Percentiles rank a stretch among this genome's conserved stretches.
Conservation (phyloP, 1,284 basidiomycete genomes). For the Cryptococcus jaspeensis region DNA sequence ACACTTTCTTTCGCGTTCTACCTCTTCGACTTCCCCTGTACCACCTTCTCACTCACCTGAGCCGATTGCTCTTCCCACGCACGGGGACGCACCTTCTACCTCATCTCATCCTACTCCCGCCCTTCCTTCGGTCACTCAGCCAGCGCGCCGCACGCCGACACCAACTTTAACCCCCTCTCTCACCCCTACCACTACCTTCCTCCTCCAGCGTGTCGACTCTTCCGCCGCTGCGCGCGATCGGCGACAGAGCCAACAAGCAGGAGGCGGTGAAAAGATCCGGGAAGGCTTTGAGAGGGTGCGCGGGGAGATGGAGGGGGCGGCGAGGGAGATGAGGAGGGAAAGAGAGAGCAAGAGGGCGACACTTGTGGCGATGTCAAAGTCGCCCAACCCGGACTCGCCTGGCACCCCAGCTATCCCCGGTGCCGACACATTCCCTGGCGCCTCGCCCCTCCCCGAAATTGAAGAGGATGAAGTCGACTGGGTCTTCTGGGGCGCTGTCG, state of each 20-base stretch:
- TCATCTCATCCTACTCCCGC: neutral
- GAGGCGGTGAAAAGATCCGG: constrained; percentile 34
- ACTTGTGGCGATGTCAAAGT: constrained; percentile 53
- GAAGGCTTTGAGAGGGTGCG: constrained; percentile 49
- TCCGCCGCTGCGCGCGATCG: constrained; percentile 36
- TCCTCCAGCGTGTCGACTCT: constrained; percentile 32
- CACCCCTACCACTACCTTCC: constrained; percentile 12
- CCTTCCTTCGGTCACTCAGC: neutral
- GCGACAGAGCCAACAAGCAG: constrained; percentile 36
- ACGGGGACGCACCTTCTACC: neutral
- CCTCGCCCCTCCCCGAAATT: neutral
- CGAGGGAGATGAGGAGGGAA: constrained; percentile 54
- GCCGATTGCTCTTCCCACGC: constrained; percentile 8
- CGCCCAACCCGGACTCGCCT: no score
- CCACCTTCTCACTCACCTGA: constrained; percentile 1
- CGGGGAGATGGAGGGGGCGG: constrained; percentile 47
- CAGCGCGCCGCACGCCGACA: neutral
- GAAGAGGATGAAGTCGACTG: constrained; percentile 43
- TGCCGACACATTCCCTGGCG: no score
- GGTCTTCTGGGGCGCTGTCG: constrained; percentile 96
- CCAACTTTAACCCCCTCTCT: neutral
- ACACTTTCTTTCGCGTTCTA: constrained; percentile 20
- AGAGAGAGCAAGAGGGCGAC: constrained; percentile 64
- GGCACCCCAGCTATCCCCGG: constrained; percentile 41
- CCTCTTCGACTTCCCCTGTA: constrained; percentile 8